A percentile compares a stretch with the other conserved stretches of the same genome.
phyloP scores from a whole-genome alignment of 192 early-diverging fungal species.

The Coemansia umbellata region DNA sequence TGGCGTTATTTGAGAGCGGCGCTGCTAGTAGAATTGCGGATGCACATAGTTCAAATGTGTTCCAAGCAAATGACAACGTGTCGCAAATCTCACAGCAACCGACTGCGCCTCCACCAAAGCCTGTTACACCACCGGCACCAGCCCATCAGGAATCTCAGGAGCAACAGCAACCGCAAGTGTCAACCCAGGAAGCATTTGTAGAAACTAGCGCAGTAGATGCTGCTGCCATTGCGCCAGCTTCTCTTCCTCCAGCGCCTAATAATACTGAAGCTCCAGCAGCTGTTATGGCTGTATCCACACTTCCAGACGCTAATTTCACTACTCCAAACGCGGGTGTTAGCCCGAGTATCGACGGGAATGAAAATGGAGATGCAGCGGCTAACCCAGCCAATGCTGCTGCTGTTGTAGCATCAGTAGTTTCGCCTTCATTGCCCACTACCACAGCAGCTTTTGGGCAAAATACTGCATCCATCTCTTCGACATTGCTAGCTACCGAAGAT shows the following conservation, averaged over 20 bases:
- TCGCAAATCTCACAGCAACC: slow-evolving; percentile 30
- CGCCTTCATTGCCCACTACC: neutral
- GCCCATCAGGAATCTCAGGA: neutral
- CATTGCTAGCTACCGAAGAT: too few relatives aligned
- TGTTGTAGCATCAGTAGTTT: neutral
- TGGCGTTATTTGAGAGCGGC: slow-evolving; percentile 42
- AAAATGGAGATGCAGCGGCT: too few relatives aligned
- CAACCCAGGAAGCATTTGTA: neutral
- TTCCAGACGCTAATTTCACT: too few relatives aligned
- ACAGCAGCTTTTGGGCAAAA: neutral
- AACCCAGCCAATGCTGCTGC: neutral
- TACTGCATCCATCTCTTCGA: too few relatives aligned
- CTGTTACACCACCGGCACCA: neutral
- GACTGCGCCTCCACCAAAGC: slow-evolving; percentile 15
- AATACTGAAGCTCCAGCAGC: neutral
- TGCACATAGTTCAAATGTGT: slow-evolving; percentile 10
- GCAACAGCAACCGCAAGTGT: neutral
- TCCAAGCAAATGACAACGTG: slow-evolving; percentile 36
- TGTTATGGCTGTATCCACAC: too few relatives aligned
- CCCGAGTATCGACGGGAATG: too few relatives aligned
- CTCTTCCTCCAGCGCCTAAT: neutral
- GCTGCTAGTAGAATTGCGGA: slow-evolving; percentile 23
- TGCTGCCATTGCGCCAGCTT: neutral
- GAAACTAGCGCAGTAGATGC: neutral
- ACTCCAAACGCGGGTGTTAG: too few relatives aligned